phyloP scores from a whole-genome alignment of 768 basidiomycete species.

The Lentinula boryana region DNA sequence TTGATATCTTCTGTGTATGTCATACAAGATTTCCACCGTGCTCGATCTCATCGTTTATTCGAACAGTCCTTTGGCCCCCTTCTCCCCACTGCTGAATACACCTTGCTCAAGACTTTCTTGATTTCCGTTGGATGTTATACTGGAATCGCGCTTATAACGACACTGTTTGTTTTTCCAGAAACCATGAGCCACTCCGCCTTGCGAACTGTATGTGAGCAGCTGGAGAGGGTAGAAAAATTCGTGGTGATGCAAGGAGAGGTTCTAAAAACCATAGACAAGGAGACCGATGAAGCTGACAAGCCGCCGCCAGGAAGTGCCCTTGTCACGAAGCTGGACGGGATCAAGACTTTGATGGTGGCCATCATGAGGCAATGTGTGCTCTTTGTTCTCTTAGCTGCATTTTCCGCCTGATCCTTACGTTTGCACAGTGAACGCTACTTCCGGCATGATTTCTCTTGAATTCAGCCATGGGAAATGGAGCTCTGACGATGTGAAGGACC shows the following conservation, averaged over 20 bases:
- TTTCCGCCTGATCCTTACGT: background rate
- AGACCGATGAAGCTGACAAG: conserved; percentile 10
- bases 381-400: background rate
- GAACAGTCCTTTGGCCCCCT: conserved; percentile 39
- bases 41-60: background rate
- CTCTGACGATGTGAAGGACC: conserved; percentile 31
- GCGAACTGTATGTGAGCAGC: conserved; percentile 19
- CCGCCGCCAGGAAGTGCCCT: conserved; percentile 8
- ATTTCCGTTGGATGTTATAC: conserved; percentile 41
- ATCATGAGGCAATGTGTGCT: conserved; percentile 23
- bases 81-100: conserved; percentile 40
- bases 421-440: conserved; percentile 23
- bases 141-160: conserved; percentile 40
- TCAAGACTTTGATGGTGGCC: conserved; percentile 16
- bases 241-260: conserved; percentile 26
- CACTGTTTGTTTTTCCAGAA: conserved; percentile 47
- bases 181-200: conserved; percentile 38
- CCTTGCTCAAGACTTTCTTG: conserved; percentile 33
- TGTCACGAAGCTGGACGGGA: conserved; percentile 12
- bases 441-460: conserved; percentile 32
- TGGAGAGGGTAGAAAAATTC: conserved; percentile 21
- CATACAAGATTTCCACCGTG: background rate
- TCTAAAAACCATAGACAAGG: conserved; percentile 11
- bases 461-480: conserved; percentile 42
- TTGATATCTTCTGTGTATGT: conserved; percentile 26